phyloP scores from a whole-genome alignment of 345 rosid genomes.

The Salix caprea region DNA sequence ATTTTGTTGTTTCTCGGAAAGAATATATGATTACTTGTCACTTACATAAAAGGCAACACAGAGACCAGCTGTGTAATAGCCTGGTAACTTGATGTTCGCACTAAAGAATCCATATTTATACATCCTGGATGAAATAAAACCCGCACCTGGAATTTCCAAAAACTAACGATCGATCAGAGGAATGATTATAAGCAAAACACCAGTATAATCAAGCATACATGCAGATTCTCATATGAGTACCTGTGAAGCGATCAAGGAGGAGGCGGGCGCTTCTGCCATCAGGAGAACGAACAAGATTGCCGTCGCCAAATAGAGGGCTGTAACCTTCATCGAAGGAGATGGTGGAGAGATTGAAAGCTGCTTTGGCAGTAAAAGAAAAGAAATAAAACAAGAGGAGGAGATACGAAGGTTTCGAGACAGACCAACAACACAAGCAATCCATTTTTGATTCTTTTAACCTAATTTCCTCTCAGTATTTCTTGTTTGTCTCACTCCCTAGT shows the following conservation, averaged over 20 bases:
- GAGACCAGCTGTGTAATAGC: constrained; percentile 78
- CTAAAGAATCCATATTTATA: constrained; percentile 81
- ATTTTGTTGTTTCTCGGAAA: not conserved
- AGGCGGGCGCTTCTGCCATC: constrained; percentile 71
- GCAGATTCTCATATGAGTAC: constrained; percentile 24
- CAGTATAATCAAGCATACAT: not conserved
- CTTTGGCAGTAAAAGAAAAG: not conserved
- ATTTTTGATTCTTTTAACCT: not conserved
- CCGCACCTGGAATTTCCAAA: constrained; percentile 55
- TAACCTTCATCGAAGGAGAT: constrained; percentile 75
- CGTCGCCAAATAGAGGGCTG: constrained; percentile 78
- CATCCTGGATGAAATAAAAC: constrained; percentile 80
- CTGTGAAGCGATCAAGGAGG: constrained; percentile 77
- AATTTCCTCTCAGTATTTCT: not conserved
- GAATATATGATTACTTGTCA: not conserved
- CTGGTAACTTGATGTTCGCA: constrained; percentile 81
- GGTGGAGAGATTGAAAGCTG: constrained; percentile 46
- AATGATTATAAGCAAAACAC: not conserved
- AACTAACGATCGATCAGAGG: not conserved
- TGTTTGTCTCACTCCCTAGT: not conserved
- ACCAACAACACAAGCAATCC: not conserved
- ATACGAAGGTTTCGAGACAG: not conserved
- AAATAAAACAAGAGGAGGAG: not conserved
- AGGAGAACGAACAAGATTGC: constrained; percentile 73
- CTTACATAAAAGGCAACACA: constrained; percentile 85